A percentile compares a stretch with the other conserved stretches of the same genome.
Conservation (phyloP, 2,329 filamentous ascomycete genomes). For the Knufia petricola region DNA sequence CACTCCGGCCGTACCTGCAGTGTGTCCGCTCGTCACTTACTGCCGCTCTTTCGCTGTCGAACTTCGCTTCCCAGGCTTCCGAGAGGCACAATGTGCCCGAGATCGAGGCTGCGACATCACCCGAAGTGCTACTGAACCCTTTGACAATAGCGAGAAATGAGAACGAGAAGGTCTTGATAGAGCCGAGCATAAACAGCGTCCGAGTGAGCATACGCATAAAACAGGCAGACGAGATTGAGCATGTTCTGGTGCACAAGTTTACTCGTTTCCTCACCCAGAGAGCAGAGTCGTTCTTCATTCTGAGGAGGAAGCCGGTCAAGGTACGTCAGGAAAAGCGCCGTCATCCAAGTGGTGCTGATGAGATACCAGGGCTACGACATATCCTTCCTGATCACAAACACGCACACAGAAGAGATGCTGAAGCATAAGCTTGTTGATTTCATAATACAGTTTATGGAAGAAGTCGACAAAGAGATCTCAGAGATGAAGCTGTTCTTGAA, state of each 20-base stretch:
- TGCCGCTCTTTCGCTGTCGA: constrained; percentile 82
- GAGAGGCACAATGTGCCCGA: constrained; percentile 98
- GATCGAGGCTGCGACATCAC: constrained; percentile 84
- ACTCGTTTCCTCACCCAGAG: constrained; percentile 91
- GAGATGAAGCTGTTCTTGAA: constrained; percentile 99
- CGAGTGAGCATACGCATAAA: constrained; percentile 98
- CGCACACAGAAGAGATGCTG: constrained; percentile 96
- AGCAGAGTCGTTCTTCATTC: constrained; percentile 93
- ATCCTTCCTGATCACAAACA: constrained; percentile 96
- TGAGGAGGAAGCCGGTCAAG: constrained; percentile 90
- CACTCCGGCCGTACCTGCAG: constrained; percentile 88
- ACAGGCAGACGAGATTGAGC: constrained; percentile 97
- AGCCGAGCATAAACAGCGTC: constrained; percentile 93
- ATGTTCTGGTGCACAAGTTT: constrained; percentile 97
- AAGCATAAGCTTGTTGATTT: constrained; percentile 99
- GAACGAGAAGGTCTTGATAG: constrained; percentile 91
- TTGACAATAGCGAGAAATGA: constrained; percentile 88
- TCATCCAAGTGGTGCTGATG: constrained; percentile 1
- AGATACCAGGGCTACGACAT: constrained; percentile 82
- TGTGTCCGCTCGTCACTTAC: constrained; percentile 91
- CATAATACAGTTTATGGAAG: constrained; percentile 99
- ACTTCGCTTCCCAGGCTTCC: constrained; percentile 94
- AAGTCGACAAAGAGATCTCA: constrained; percentile 99
- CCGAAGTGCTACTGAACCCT: constrained; percentile 87
- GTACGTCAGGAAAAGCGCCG: constrained; percentile 39